Base-by-base conservation (phyloP, 2,329 filamentous ascomycete genomes). In the Beauveria caledonica region DNA sequence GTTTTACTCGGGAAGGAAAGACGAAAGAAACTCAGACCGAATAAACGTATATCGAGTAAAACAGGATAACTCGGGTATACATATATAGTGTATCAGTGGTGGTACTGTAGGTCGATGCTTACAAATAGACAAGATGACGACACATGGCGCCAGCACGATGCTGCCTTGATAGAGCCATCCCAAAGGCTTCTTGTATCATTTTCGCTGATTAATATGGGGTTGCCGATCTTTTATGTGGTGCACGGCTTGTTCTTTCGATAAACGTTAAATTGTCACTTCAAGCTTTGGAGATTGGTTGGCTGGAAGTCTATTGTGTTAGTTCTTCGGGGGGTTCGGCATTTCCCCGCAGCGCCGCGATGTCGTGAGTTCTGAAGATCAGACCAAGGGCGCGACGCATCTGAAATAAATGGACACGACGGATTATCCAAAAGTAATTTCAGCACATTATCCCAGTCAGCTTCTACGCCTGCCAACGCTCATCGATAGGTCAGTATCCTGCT, bases 111-210 rank as follows among this genome's bases (percentile, higher is more conserved):
- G 21, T 21, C 5, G 42, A 19, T 59, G 57, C 49, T 59, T 59
- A 59, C 57, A 59, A 59, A 59, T 59, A 49, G 21, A 10, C 5
- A n/a, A 19, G 11, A 59, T 59, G 48, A 59, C 57, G 39, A 59
- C 57, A 52, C 39, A 59, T 59, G 23, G 57, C 57, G 49, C 48
- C 48, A 59, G 36, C 15, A 40, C 19, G 13, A 5, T 23, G 25
- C 7, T 33, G 2, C 21, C 29, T 15, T 33, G 19, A 52, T 59
- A 29, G 48, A 59, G 39, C 49, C 48, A 53, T 59, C 19, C 17
- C 13, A 9, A 11, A 39, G 40, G n/a, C 9, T 44, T 58, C 45
- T 58, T 58, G 58, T 42, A 54, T 48, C 39, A 54, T 54, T 46
- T 39, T 33, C 5, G 58, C 42, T 60, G 36, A 55, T 60, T 40